phyloP scores from a whole-genome alignment of 2,329 filamentous ascomycete genomes.

The Ophiostoma perfectum region DNA sequence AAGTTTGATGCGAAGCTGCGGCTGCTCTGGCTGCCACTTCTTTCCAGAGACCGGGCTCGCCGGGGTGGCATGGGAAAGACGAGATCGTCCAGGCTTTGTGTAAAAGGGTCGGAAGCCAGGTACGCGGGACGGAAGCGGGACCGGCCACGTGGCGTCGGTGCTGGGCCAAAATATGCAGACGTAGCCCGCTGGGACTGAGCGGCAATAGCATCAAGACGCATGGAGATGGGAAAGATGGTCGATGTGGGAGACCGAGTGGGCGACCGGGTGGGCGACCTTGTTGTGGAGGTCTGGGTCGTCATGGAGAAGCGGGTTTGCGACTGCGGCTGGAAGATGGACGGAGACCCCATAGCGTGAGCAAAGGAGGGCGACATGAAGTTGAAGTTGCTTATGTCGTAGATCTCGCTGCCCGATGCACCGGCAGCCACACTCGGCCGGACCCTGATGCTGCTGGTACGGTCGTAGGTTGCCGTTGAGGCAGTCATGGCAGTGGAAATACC shows the following conservation, averaged over 20 bases:
- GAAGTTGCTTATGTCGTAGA: slow-evolving; percentile 18
- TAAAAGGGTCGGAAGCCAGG: background rate
- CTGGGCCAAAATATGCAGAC: background rate
- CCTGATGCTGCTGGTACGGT: slow-evolving; percentile 22
- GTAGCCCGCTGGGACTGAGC: slow-evolving; percentile 13
- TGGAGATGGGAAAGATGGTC: slow-evolving; percentile 21
- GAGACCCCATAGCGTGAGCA: background rate
- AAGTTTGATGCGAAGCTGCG: slow-evolving; percentile 18
- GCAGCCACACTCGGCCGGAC: slow-evolving; percentile 19
- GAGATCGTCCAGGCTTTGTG: background rate
- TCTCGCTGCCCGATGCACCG: slow-evolving; percentile 16
- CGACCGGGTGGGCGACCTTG: slow-evolving; percentile 7
- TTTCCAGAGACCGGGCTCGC: slow-evolving; percentile 21
- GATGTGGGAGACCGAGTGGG: slow-evolving; percentile 18
- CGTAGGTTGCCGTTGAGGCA: slow-evolving; percentile 36
- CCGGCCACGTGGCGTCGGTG: slow-evolving; percentile 10
- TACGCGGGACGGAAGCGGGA: background rate
- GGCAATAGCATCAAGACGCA: slow-evolving; percentile 23
- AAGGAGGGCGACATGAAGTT: slow-evolving; percentile 16
- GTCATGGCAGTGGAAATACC: slow-evolving; percentile 25
- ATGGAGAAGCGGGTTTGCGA: slow-evolving; percentile 4
- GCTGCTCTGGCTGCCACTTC: slow-evolving; percentile 8
- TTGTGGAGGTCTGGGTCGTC: background rate
- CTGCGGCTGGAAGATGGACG: background rate
- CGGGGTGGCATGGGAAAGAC: slow-evolving; percentile 1